Base-by-base conservation (phyloP, 2,329 filamentous ascomycete species). In the Ceratocystis variospora region DNA sequence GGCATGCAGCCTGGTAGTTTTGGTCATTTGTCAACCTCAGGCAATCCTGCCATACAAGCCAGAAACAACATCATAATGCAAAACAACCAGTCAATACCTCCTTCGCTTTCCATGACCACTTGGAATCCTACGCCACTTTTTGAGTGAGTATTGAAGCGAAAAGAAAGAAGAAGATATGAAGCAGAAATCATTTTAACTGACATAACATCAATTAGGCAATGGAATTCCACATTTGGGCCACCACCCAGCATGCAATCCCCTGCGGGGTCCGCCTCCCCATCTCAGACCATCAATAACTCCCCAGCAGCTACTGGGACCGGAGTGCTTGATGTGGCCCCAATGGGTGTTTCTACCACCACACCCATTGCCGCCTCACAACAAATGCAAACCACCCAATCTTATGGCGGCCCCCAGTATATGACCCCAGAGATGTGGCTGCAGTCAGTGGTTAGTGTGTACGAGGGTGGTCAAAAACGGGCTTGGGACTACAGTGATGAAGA, bases 51-150 rank as follows among this genome's bases (percentile, higher is more conserved):
- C 15, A 57, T 57, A 22, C 55, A 59, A 33, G 31, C 28, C 17
- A 63, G 61, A 33, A 65, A 62, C 15, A 64, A 62, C 63, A 64
- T 69, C 64, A 64, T 69, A 57, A 67, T 69, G 50, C 62, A 44
- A 25, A 78, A 84, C 69, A 72, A 78, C 48, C 78, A 82, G 68
- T 78, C 80, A 57, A 79, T 89, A 74, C 77, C 81, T 59, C 75
- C 89, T 72, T 78, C 84, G 70, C 17, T 59, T 5, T 37, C 66
- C 1, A 63, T 63, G 48, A 15, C 81, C 28, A 77, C 81, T 66
- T 96, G 91, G 91, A 95, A 96, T 72, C 92, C 91, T 28, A 83
- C 88, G 41, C 84, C 87, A 68, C 90, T 96, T 70, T 93, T 96
- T 81, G 89, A 93, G 90, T 96, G 83, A 81, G 89, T 83, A 53